Percentiles rank a stretch among this genome's conserved stretches.
Conservation (phyloP, 2,329 filamentous ascomycete genomes). For the Ascochyta koolunga region DNA sequence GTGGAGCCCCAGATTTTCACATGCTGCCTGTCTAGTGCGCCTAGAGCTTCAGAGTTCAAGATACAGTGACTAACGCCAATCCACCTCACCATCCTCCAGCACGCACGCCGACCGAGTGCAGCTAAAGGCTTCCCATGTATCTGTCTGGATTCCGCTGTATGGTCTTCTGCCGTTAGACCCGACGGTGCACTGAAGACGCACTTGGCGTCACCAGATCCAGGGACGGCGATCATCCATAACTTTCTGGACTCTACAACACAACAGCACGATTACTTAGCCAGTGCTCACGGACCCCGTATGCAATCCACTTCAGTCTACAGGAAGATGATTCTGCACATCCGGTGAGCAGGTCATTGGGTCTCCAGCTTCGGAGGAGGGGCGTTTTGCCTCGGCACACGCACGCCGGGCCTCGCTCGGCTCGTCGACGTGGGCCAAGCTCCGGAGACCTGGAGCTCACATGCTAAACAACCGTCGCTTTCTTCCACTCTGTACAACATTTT, state of each 20-base stretch:
- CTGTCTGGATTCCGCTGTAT: constrained; percentile 1
- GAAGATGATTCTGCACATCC: background rate
- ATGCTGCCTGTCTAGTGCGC: background rate
- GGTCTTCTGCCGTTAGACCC: background rate
- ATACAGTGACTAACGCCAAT: background rate
- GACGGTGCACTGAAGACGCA: background rate
- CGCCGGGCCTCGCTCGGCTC: constrained; percentile 28
- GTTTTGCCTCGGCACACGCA: constrained; percentile 30
- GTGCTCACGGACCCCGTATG: background rate
- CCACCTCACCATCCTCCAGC: background rate
- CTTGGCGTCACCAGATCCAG: background rate
- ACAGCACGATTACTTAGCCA: background rate
- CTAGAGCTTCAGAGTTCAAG: background rate
- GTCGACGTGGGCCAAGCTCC: constrained; percentile 34
- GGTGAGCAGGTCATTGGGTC: constrained; percentile 2
- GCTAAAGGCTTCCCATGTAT: constrained; percentile 1
- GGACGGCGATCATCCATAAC: background rate
- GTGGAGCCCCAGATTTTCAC: constrained; percentile 24
- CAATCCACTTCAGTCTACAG: background rate
- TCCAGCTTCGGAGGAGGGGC: constrained; percentile 10
- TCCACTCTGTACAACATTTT: constrained; percentile 17
- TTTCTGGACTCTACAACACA: background rate
- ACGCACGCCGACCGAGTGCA: background rate
- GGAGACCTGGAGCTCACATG: constrained; percentile 40
- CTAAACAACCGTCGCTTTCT: constrained; percentile 24